Percentiles rank a stretch among this genome's conserved stretches.
Conservation (phyloP, 768 basidiomycete species). For the Rhodotorula babjevae region DNA sequence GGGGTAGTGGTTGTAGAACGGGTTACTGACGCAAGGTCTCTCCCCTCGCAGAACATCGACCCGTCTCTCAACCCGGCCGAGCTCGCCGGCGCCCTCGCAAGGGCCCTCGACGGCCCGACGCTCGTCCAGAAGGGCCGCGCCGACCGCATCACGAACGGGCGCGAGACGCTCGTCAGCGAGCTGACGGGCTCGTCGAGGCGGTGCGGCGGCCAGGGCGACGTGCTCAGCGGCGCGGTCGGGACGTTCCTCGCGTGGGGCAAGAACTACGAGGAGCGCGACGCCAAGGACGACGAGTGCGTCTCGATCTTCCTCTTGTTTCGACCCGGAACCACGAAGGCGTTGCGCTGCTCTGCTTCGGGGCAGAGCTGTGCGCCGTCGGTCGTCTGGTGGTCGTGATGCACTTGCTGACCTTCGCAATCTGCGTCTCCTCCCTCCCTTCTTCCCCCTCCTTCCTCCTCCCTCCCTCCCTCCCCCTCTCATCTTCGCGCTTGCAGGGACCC, state of each 20-base stretch:
- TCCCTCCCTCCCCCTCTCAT: neutral
- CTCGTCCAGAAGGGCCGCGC: slow-evolving; percentile 78
- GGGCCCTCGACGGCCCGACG: slow-evolving; percentile 74
- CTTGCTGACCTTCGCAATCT: neutral
- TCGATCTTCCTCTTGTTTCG: neutral
- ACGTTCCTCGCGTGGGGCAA: slow-evolving; percentile 92
- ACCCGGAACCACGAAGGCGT: slow-evolving; percentile 32
- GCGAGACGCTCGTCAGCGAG: slow-evolving; percentile 64
- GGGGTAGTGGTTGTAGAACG: too few species aligned
- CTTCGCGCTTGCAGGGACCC: slow-evolving; percentile 40
- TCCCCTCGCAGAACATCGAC: slow-evolving; percentile 46
- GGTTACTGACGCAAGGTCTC: neutral
- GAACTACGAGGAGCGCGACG: slow-evolving; percentile 79
- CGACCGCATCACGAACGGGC: slow-evolving; percentile 72
- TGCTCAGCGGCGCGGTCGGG: slow-evolving; percentile 80
- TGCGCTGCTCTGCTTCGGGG: slow-evolving; percentile 38
- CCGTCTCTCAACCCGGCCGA: slow-evolving; percentile 44
- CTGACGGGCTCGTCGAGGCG: slow-evolving; percentile 77
- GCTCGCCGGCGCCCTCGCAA: slow-evolving; percentile 68
- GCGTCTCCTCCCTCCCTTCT: slow-evolving; percentile 35
- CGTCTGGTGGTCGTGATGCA: too few species aligned
- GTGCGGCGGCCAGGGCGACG: slow-evolving; percentile 94
- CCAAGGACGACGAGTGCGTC: slow-evolving; percentile 55
- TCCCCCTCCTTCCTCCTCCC: slow-evolving; percentile 26
- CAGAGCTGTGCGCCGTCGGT: too few species aligned